These are phyloP conservation scores for Polyplosphaeria fusca DNA, from an alignment of 495 filamentous ascomycete genomes.

Conservation along the genomic window DNA sequence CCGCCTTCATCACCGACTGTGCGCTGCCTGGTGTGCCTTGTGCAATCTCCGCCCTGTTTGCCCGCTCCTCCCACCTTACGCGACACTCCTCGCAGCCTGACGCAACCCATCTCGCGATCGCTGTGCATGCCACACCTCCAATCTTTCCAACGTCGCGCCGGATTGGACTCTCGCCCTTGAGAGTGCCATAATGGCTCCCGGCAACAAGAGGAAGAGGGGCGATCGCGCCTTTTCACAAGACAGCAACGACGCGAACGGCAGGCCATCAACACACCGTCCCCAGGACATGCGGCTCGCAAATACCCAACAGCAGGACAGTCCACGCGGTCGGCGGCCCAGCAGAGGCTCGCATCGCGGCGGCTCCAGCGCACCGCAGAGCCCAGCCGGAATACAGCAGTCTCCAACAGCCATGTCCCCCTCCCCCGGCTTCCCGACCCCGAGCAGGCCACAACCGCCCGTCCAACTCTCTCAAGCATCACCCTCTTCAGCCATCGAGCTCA, in stretches of 20 bases:
- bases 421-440: not conserved
- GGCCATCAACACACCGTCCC: slow-evolving; percentile 65
- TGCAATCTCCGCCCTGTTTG: not conserved
- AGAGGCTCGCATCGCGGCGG: slow-evolving; percentile 41
- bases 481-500: not conserved
- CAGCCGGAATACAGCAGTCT: slow-evolving; percentile 8
- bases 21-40: not conserved
- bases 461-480: not conserved
- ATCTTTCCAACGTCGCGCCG: slow-evolving; percentile 11
- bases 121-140: slow-evolving; percentile 26
- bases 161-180: slow-evolving; percentile 11
- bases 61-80: not conserved
- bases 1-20: too few species aligned
- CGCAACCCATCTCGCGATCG: too few species aligned
- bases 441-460: not conserved
- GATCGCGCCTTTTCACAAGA: slow-evolving; percentile 55
- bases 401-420: slow-evolving; percentile 25
- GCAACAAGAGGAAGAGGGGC: slow-evolving; percentile 58
- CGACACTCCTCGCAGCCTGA: too few species aligned
- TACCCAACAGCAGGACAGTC: slow-evolving; percentile 49
- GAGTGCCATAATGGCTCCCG: slow-evolving; percentile 36
- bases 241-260: slow-evolving; percentile 47
- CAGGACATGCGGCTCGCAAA: slow-evolving; percentile 58
- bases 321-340: not conserved
- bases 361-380: slow-evolving; percentile 11